Base-by-base conservation (phyloP, 2,329 filamentous ascomycete genomes). In the Fusarium phyllophilum region DNA sequence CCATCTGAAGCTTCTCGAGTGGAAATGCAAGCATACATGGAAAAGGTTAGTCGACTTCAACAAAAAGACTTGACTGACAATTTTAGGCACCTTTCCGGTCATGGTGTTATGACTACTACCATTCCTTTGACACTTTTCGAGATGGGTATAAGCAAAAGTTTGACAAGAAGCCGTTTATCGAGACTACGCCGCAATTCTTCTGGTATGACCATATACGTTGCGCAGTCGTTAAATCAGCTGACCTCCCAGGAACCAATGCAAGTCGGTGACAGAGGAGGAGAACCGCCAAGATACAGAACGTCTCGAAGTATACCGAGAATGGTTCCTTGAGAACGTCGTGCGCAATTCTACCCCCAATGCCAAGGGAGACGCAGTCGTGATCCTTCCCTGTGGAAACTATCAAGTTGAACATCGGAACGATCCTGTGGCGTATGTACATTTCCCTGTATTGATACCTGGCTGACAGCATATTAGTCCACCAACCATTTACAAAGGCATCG, bases 41-140 rank as follows among this genome's bases (percentile, higher is more conserved):
- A 64, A 36, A 63, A 80, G n/a, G 82, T 82, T 46, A 68, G 78
- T 70, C 15, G 3, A 24, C 26, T 6, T 26, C 14, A 1, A 5
- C 20, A 5, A 4, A 14, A 42, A 26, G 15, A 18, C 34, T 5
- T 20, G 17, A 8, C 68, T 79, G 20, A 79, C 62, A 36, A 17
- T 12, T 12, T 3, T 22, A 83, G 81, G 78, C 78, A 7, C 73
- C 79, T 2, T 82, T 81, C 36, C 63, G 68, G 5, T 76, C 76
- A 3, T 81, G 80, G 58, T 82, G 79, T 57, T 79, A 80, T 69
- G 81, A 81, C 13, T 82, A 81, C 58, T 81, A 79, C 57, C 74
- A 80, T 45, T 60, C 73, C 10, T 82, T 80, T 59, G 70, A 78
- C 22, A 48, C 60, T 0, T 84, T 83, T 34, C 73, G 77, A 29